These are phyloP conservation scores for Uronychia binucleata DNA, from an alignment of 73 alveolate species.

Conservation along the genomic window DNA sequence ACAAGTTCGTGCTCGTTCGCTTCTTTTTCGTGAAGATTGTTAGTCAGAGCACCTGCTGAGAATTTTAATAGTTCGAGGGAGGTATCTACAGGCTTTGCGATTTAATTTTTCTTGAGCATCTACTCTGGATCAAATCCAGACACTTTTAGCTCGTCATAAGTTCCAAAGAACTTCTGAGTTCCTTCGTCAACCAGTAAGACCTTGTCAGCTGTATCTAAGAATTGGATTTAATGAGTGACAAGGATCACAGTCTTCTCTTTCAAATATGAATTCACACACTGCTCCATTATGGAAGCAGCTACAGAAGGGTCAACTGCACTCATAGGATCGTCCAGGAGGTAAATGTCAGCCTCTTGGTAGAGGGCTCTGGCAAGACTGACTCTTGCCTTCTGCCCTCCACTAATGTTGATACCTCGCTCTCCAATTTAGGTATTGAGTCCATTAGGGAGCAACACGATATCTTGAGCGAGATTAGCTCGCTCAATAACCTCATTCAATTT, in stretches of 20 bases:
- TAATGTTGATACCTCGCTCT: conserved; percentile 86
- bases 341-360: conserved; percentile 83
- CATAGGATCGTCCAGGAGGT: conserved; percentile 85
- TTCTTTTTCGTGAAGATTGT: no score
- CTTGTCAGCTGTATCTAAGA: conserved; percentile 30
- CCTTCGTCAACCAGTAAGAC: conserved; percentile 35
- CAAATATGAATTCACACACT: not conserved
- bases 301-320: conserved; percentile 85
- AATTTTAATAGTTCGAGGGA: no score
- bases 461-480: conserved; percentile 81
- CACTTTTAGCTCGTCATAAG: no score
- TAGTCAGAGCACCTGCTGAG: no score
- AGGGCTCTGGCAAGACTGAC: conserved; percentile 94
- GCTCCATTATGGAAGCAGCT: conserved; percentile 49
- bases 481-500: conserved; percentile 46
- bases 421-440: conserved; percentile 84
- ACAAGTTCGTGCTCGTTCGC: no score
- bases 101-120: not conserved
- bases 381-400: conserved; percentile 93
- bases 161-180: not conserved
- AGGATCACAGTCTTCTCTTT: conserved; percentile 51
- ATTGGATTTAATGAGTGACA: conserved; percentile 68
- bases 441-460: conserved; percentile 68
- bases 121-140: no score
- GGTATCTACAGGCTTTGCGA: no score